phyloP scores from a whole-genome alignment of 768 basidiomycete genomes.

The Pleurotus tuoliensis region DNA sequence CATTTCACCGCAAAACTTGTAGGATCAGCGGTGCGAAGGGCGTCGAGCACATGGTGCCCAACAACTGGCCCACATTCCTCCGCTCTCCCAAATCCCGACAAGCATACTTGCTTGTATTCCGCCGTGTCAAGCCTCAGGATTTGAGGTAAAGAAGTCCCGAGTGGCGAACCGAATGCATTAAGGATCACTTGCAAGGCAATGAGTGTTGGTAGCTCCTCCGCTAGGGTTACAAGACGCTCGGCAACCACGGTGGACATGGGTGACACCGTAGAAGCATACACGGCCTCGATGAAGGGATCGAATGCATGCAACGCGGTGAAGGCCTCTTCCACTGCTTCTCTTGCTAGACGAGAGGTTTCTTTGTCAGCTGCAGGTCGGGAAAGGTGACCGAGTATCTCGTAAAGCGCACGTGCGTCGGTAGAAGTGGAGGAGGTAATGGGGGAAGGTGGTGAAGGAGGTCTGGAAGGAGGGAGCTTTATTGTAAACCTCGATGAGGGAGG shows the following conservation, averaged over 20 bases:
- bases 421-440: constrained; percentile 32
- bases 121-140: constrained; percentile 58
- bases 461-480: constrained; percentile 64
- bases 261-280: constrained; percentile 20
- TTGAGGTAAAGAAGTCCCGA: constrained; percentile 38
- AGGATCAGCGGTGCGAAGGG: constrained; percentile 29
- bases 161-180: constrained; percentile 35
- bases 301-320: constrained; percentile 61
- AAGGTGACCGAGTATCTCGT: constrained; percentile 53
- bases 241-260: constrained; percentile 25
- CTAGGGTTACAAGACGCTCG: constrained; percentile 47
- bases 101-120: constrained; percentile 63
- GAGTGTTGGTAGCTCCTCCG: constrained; percentile 66
- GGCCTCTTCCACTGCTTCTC: constrained; percentile 79
- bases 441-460: constrained; percentile 60
- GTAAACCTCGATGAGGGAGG: constrained; percentile 57
- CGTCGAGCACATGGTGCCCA: constrained; percentile 52
- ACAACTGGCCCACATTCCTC: constrained; percentile 67
- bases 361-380: constrained; percentile 57
- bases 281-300: constrained; percentile 51
- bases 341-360: constrained; percentile 51
- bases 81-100: constrained; percentile 73
- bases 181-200: constrained; percentile 70
- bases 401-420: constrained; percentile 58
- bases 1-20: constrained; percentile 36